Conservation (phyloP, 2,329 filamentous ascomycete species). For the Leptographium wingfieldii region DNA sequence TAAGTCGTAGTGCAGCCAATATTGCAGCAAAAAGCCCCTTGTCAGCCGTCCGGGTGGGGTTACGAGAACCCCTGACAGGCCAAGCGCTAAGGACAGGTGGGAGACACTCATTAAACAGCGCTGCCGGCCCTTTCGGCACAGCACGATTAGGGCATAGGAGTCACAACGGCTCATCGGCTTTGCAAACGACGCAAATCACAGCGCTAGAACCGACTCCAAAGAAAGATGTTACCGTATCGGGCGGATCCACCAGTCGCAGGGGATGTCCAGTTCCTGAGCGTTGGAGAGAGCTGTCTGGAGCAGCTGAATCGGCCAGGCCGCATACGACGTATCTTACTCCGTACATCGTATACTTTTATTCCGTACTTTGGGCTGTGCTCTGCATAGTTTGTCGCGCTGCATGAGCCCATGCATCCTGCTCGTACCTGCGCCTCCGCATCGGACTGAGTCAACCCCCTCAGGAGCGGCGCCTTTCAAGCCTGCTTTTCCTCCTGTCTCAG, state of each 20-base stretch:
- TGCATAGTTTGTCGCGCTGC: neutral
- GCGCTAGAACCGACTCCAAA: neutral
- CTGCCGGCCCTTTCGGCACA: no score
- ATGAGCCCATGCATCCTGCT: neutral
- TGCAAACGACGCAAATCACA: neutral
- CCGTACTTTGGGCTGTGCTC: neutral
- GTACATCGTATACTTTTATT: no score
- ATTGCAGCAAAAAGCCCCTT: neutral
- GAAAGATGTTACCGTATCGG: neutral
- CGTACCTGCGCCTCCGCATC: neutral
- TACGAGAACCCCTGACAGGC: neutral
- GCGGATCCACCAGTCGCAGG: neutral
- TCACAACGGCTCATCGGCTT: no score
- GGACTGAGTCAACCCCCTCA: neutral
- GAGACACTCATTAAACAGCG: no score
- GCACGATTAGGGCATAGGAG: no score
- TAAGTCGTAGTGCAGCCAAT: neutral
- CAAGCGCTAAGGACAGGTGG: no score
- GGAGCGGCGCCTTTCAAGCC: neutral
- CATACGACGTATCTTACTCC: no score
- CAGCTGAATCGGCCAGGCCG: neutral
- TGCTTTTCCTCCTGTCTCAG: neutral
- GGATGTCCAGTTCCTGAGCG: neutral
- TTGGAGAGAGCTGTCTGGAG: neutral
- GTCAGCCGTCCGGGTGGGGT: neutral